These are phyloP conservation scores for Diutina neorugosa DNA, from an alignment of 1,139 yeast genomes.

Conservation along the genomic window DNA sequence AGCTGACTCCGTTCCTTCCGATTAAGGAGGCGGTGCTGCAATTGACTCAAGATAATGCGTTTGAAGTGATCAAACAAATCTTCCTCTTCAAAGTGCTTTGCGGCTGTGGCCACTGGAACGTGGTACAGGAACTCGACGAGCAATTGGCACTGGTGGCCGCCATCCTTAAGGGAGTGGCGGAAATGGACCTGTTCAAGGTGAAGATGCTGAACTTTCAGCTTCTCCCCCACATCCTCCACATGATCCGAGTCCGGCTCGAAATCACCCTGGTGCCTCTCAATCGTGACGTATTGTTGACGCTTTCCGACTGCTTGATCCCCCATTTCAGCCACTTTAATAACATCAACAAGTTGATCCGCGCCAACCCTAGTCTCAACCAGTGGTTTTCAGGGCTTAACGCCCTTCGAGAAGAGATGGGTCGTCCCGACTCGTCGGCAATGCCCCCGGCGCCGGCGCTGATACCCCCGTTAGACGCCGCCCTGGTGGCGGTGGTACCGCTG, in stretches of 20 bases:
- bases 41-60: slow-evolving; percentile 9
- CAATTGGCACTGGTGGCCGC: background rate
- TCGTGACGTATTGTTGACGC: slow-evolving; percentile 10
- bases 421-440: background rate
- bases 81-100: slow-evolving; percentile 20
- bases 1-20: slow-evolving; percentile 2
- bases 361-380: slow-evolving; percentile 14
- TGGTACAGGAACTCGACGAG: background rate
- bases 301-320: slow-evolving; percentile 16
- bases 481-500: background rate
- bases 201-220: slow-evolving; percentile 24
- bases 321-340: slow-evolving; percentile 21
- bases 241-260: slow-evolving; percentile 17
- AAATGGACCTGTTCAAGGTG: slow-evolving; percentile 17
- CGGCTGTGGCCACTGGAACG: slow-evolving; percentile 14
- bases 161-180: slow-evolving; percentile 5
- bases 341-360: slow-evolving; percentile 18
- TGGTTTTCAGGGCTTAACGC: slow-evolving; percentile 13
- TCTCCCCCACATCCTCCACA: slow-evolving; percentile 23
- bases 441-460: background rate
- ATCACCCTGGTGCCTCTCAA: background rate
- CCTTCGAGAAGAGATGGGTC: background rate
- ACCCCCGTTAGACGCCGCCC: background rate
- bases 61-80: slow-evolving; percentile 14
- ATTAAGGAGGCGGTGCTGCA: slow-evolving; percentile 5